These are phyloP conservation scores for Xerocomus spinulosus DNA, from an alignment of 768 basidiomycete species.

Conservation along the genomic window DNA sequence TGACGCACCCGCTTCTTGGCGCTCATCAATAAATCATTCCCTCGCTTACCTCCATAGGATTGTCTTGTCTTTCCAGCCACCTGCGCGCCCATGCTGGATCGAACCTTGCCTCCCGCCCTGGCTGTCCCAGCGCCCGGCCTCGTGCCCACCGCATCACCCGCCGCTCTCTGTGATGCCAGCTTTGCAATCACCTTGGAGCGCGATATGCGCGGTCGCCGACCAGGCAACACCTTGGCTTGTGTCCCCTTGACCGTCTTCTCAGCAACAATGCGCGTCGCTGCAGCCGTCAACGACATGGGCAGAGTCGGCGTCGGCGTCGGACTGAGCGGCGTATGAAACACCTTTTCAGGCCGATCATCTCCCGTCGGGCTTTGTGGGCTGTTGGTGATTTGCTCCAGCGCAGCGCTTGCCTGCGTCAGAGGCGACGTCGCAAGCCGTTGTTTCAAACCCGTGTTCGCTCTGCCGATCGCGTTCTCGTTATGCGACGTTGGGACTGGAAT, in stretches of 20 bases:
- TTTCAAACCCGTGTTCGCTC: constrained; percentile 10
- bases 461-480: constrained; percentile 13
- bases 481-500: constrained; percentile 20
- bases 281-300: constrained; percentile 27
- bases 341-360: constrained; percentile 25
- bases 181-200: constrained; percentile 76
- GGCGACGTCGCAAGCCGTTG: constrained; percentile 10
- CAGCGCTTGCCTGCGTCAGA: constrained; percentile 6
- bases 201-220: constrained; percentile 73
- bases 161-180: constrained; percentile 65
- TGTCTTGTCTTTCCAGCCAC: constrained; percentile 22
- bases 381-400: constrained; percentile 34
- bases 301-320: constrained; percentile 22
- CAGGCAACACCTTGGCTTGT: constrained; percentile 31
- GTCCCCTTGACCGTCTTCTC: constrained; percentile 12
- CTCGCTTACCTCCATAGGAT: constrained; percentile 23
- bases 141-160: constrained; percentile 18
- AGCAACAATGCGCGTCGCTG: constrained; percentile 25
- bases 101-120: constrained; percentile 30
- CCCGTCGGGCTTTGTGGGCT: constrained; percentile 22
- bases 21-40: constrained; percentile 47
- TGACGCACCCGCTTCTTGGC: constrained; percentile 72
- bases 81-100: constrained; percentile 51
- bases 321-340: constrained; percentile 53
- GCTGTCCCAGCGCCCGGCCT: constrained; percentile 11